Conservation (phyloP, 2,329 filamentous ascomycete species). For the Juglanconis oblonga region DNA sequence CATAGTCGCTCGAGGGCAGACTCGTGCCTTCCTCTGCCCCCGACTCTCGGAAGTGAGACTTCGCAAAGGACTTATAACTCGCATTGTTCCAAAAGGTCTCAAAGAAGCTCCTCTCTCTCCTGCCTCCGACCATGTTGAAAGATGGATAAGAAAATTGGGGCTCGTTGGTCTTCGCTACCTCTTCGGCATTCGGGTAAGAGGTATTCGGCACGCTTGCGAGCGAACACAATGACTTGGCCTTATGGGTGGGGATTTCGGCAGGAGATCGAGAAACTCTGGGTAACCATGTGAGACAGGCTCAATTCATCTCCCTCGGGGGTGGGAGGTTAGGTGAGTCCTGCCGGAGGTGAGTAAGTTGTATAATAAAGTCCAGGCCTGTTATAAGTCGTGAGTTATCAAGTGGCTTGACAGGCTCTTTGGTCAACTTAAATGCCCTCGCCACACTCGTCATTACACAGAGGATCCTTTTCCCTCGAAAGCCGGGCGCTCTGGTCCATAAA, state of each 20-base stretch:
- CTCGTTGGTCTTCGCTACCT: background rate
- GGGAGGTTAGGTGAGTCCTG: too few relatives aligned
- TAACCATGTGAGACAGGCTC: background rate
- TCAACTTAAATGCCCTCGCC: background rate
- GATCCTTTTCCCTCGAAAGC: background rate
- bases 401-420: background rate
- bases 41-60: slow-evolving; percentile 7
- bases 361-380: background rate
- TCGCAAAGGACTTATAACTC: background rate
- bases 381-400: background rate
- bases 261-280: background rate
- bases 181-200: background rate
- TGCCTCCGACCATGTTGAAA: background rate
- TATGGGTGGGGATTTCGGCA: background rate
- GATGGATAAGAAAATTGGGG: background rate
- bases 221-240: background rate
- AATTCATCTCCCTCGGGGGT: background rate
- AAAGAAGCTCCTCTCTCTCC: slow-evolving; percentile 2
- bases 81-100: slow-evolving; percentile 8
- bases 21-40: background rate
- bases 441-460: background rate
- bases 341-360: background rate
- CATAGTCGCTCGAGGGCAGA: slow-evolving; percentile 3
- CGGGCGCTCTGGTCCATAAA: background rate
- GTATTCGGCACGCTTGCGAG: background rate